phyloP scores from a whole-genome alignment of 768 basidiomycete species.

The Cyclocybe aegerita region DNA sequence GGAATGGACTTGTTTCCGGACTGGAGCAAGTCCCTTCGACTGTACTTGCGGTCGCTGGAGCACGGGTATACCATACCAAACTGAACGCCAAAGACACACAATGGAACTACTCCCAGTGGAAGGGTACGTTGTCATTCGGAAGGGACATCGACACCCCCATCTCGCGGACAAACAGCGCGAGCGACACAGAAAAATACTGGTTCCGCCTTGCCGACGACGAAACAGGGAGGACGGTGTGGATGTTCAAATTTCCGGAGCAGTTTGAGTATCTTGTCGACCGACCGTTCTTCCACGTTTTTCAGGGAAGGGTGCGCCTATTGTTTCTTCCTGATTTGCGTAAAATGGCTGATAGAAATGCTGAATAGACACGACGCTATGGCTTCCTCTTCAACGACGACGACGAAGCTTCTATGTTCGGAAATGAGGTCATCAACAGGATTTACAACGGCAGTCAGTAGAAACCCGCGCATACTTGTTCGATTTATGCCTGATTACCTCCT shows the following conservation, averaged over 20 bases:
- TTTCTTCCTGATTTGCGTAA: background rate
- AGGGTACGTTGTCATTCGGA: constrained; percentile 60
- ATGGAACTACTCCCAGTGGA: constrained; percentile 62
- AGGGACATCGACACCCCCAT: constrained; percentile 34
- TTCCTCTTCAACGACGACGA: constrained; percentile 52
- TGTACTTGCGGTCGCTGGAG: constrained; percentile 52
- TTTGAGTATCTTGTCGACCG: constrained; percentile 80
- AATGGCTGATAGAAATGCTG: constrained; percentile 40
- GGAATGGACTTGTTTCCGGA: constrained; percentile 24
- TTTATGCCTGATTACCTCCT: constrained; percentile 11
- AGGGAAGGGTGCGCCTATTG: constrained; percentile 66
- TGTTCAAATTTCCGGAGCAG: constrained; percentile 57
- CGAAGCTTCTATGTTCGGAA: constrained; percentile 41
- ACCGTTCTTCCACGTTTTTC: constrained; percentile 91
- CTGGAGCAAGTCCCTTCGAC: constrained; percentile 34
- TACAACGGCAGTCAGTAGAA: constrained; percentile 24
- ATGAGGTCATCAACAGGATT: constrained; percentile 33
- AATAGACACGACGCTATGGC: constrained; percentile 52
- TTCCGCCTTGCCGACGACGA: constrained; percentile 62
- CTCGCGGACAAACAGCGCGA: constrained; percentile 20
- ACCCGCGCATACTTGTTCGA: constrained; percentile 2
- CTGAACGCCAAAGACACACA: constrained; percentile 41
- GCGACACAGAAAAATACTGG: constrained; percentile 44
- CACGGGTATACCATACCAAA: constrained; percentile 62
- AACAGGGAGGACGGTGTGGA: constrained; percentile 63